phyloP scores from a whole-genome alignment of 2,329 filamentous ascomycete species.

The Aspergillus quadricinctus region DNA sequence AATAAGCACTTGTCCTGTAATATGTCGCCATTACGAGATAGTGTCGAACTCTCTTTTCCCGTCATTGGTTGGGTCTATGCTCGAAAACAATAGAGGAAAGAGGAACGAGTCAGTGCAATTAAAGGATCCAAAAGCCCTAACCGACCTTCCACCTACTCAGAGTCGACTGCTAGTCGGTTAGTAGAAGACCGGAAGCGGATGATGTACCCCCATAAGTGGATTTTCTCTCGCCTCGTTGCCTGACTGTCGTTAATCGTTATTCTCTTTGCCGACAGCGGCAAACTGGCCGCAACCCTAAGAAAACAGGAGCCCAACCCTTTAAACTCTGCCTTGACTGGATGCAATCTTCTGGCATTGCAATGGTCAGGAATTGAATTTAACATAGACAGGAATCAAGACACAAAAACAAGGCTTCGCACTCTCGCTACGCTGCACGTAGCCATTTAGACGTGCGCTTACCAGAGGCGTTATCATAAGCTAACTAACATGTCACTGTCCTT shows the following conservation, averaged over 20 bases:
- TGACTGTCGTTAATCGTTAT: too few species aligned
- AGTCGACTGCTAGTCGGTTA: too few species aligned
- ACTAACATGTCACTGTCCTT: not conserved
- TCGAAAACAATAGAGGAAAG: not conserved
- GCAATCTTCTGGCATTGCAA: too few species aligned
- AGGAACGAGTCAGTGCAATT: not conserved
- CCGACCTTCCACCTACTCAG: too few species aligned
- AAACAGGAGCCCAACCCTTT: too few species aligned
- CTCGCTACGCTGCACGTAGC: too few species aligned
- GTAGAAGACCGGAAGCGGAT: not conserved
- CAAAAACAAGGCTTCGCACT: too few species aligned
- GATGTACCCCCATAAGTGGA: not conserved
- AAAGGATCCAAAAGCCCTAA: too few species aligned
- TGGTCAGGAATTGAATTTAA: too few species aligned
- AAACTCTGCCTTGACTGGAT: too few species aligned
- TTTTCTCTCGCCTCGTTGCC: not conserved
- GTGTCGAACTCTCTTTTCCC: not conserved
- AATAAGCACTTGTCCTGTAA: not conserved
- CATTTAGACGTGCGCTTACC: too few species aligned
- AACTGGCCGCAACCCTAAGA: not conserved
- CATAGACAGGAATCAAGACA: too few species aligned
- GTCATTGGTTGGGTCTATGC: not conserved
- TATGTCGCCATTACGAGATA: not conserved
- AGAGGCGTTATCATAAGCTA: not conserved
- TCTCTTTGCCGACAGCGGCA: not conserved